Conservation (phyloP, 805 yeast species). For the Candida insectorum region DNA sequence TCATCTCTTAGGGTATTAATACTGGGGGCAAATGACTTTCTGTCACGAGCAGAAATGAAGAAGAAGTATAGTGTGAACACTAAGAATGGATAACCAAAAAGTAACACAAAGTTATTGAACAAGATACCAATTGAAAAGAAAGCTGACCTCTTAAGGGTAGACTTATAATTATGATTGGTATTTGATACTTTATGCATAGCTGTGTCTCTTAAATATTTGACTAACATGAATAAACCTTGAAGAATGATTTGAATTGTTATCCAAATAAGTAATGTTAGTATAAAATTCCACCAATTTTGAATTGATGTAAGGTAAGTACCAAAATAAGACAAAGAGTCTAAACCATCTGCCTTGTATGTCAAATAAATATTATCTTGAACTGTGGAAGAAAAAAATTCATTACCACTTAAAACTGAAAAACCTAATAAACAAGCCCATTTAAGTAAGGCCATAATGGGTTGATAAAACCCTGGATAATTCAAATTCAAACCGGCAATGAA, state of each 20-base stretch:
- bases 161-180: not conserved
- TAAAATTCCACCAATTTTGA: constrained; percentile 43
- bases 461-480: constrained; percentile 61
- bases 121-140: constrained; percentile 29
- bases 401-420: constrained; percentile 15
- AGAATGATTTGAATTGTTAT: constrained; percentile 19
- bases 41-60: constrained; percentile 6
- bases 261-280: constrained; percentile 31
- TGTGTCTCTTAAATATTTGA: constrained; percentile 12
- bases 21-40: constrained; percentile 12
- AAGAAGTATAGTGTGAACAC: constrained; percentile 36
- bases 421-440: constrained; percentile 58
- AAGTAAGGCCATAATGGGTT: constrained; percentile 47
- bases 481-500: constrained; percentile 54
- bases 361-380: constrained; percentile 36
- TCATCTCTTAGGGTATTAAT: constrained; percentile 13
- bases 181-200: not conserved
- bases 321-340: constrained; percentile 34
- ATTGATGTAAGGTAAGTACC: constrained; percentile 19
- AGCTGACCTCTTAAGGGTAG: constrained; percentile 4
- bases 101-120: constrained; percentile 26
- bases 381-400: constrained; percentile 8
- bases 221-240: constrained; percentile 18
- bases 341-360: constrained; percentile 40
- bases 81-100: constrained; percentile 43